Conservation (phyloP, 2,329 filamentous ascomycete species). For the Phaeophleospora eucalypticola region DNA sequence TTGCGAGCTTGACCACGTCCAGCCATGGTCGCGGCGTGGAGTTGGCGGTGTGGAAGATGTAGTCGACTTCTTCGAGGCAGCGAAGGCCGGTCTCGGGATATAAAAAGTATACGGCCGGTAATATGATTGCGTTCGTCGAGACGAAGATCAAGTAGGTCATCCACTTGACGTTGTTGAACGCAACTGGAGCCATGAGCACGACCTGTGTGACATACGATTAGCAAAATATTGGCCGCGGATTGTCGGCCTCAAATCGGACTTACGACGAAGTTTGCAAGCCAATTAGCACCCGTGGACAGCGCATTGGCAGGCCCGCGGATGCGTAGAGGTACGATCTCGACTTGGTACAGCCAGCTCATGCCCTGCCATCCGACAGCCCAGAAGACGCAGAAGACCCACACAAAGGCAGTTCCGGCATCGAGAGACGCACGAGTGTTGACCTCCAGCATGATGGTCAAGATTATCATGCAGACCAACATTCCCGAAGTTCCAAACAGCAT, state of each 20-base stretch:
- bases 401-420: slow-evolving; percentile 48
- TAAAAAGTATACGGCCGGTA: slow-evolving; percentile 57
- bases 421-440: slow-evolving; percentile 36
- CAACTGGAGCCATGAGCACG: slow-evolving; percentile 58
- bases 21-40: slow-evolving; percentile 48
- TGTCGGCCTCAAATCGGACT: no score
- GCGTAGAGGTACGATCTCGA: slow-evolving; percentile 57
- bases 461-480: slow-evolving; percentile 63
- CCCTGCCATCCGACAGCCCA: slow-evolving; percentile 59
- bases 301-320: slow-evolving; percentile 62
- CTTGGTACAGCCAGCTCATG: slow-evolving; percentile 60
- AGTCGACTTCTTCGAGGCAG: slow-evolving; percentile 64
- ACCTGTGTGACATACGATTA: no score
- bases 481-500: slow-evolving; percentile 33
- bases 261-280: slow-evolving; percentile 58
- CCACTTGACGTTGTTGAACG: slow-evolving; percentile 53
- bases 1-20: slow-evolving; percentile 48
- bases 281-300: slow-evolving; percentile 58
- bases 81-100: slow-evolving; percentile 56
- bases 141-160: slow-evolving; percentile 71
- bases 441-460: slow-evolving; percentile 44
- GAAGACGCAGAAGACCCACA: slow-evolving; percentile 59
- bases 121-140: slow-evolving; percentile 42
- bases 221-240: no score
- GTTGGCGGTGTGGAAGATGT: slow-evolving; percentile 54